Evolutionary conservation across 257 asterid species (phyloP), one percentile per base, ranked within the genome.

Genomic region (Thymus mandschuricus): DNA sequence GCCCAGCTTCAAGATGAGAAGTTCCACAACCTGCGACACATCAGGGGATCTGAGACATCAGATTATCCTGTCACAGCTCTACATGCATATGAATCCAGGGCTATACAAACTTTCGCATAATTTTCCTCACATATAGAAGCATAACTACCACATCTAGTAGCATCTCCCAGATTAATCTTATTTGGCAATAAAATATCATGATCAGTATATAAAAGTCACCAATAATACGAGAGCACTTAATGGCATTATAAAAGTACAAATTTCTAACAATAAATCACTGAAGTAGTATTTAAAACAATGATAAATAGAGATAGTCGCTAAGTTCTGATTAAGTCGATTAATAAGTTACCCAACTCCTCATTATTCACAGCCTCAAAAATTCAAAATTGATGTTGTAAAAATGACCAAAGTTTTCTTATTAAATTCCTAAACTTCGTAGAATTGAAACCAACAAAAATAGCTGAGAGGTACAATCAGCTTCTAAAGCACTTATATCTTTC

Each of bases 1-100:
- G 80, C 87, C 95, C 92, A 94, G 65, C 83, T 91, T 94, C 74
- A 64, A 83, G 78, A 86, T 89, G 56, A 94, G 97, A 81, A 94
- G 97, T 76, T 94, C 97, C 55, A 94, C 92, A 71, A 94, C 96
- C 99, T 94, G 88, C 81, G 75, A 70, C 45, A 45, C 46, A 52
- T 54, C 74, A 66, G 30, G 60, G 57, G 56, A 29, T 60, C 45
- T 48, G 71, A 45, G 71, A 61, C 43, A 35, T 79, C 73, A 71
- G 50, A 66, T 55, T 52, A 63, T 70, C 70, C 58, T 69, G 68
- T 70, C 57, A 70, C 11, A 51, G 10, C 51, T 40, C 10, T 41
- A 41, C 62, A 72, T 51, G 65, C 58, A 63, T 64, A 31, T 33
- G 10, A 46, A 45, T 43, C 52, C 44, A 64, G 56, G 65, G 64